A percentile compares a stretch with the other conserved stretches of the same genome.
These are phyloP conservation scores for Microdochium trichocladiopsis DNA, from an alignment of 2,329 filamentous ascomycete species.

Conservation along the genomic window DNA sequence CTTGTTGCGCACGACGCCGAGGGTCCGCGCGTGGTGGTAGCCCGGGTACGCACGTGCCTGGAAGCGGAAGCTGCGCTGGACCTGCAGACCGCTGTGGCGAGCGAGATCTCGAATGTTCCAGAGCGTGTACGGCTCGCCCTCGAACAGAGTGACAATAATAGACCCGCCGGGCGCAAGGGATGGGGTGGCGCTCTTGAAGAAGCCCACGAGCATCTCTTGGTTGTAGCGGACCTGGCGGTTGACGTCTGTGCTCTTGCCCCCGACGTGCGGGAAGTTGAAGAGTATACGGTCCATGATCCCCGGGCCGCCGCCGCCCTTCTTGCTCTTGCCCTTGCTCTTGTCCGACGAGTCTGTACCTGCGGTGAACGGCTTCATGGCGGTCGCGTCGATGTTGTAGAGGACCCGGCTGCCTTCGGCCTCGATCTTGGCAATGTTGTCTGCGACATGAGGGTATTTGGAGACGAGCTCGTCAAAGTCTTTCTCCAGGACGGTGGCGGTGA, in stretches of 20 bases:
- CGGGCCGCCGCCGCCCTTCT: neutral
- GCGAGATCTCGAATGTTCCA: conserved; percentile 92
- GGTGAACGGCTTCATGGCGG: conserved; percentile 47
- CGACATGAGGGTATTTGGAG: conserved; percentile 68
- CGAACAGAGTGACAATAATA: conserved; percentile 83
- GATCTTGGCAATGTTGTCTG: conserved; percentile 49
- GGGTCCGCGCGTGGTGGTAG: conserved; percentile 66
- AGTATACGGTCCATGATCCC: conserved; percentile 65
- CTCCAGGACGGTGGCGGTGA: conserved; percentile 67
- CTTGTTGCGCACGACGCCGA: conserved; percentile 54
- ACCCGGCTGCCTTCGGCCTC: conserved; percentile 36
- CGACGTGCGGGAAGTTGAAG: conserved; percentile 97
- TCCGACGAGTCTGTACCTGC: conserved; percentile 10
- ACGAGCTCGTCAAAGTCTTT: conserved; percentile 46
- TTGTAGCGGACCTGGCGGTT: conserved; percentile 93
- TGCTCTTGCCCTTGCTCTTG: neutral
- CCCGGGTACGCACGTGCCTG: conserved; percentile 60
- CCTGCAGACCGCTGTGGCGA: conserved; percentile 65
- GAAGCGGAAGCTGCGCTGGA: conserved; percentile 66
- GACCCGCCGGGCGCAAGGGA: conserved; percentile 49
- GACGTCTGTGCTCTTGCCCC: conserved; percentile 85
- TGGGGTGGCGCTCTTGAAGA: conserved; percentile 50
- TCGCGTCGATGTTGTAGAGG: conserved; percentile 61
- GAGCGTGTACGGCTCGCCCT: conserved; percentile 87
- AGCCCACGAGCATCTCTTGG: conserved; percentile 67